Evolutionary conservation across 352 stramenopile genomes (phyloP).

Genomic region (Halophytophthora polymorphica): DNA sequence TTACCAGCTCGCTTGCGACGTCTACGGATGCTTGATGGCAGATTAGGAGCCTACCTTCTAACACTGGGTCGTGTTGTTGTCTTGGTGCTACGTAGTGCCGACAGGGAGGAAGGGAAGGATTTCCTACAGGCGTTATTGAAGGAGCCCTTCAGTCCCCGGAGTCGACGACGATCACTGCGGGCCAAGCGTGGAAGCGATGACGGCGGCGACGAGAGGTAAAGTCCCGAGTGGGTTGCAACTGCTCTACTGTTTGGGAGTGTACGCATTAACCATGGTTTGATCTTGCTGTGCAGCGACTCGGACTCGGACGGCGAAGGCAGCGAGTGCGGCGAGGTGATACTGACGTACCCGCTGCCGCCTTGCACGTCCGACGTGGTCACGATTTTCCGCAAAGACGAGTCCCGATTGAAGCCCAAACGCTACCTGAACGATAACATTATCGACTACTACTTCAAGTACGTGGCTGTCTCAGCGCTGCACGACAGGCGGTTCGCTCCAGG

Average conservation of each 20-base stretch:
- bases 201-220: constrained; percentile 14
- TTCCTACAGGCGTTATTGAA: constrained; percentile 23
- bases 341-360: constrained; percentile 75
- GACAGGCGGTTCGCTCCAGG: background rate
- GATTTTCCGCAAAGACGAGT: constrained; percentile 61
- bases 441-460: constrained; percentile 91
- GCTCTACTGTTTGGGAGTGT: background rate
- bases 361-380: constrained; percentile 74
- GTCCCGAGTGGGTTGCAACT: background rate
- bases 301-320: constrained; percentile 33
- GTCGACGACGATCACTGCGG: constrained; percentile 5
- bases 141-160: constrained; percentile 18
- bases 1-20: background rate
- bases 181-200: constrained; percentile 5
- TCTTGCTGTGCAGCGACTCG: constrained; percentile 7
- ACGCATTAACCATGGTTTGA: constrained; percentile 5
- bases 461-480: background rate
- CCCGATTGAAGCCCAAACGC: constrained; percentile 53
- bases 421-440: constrained; percentile 93
- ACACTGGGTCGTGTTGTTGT: constrained; percentile 1
- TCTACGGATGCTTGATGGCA: background rate
- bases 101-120: constrained; percentile 26
- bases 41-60: background rate
- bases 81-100: constrained; percentile 8
- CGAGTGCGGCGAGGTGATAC: constrained; percentile 29